Base-by-base conservation (phyloP, 441 rosid species). In the Syzygium malaccense region DNA sequence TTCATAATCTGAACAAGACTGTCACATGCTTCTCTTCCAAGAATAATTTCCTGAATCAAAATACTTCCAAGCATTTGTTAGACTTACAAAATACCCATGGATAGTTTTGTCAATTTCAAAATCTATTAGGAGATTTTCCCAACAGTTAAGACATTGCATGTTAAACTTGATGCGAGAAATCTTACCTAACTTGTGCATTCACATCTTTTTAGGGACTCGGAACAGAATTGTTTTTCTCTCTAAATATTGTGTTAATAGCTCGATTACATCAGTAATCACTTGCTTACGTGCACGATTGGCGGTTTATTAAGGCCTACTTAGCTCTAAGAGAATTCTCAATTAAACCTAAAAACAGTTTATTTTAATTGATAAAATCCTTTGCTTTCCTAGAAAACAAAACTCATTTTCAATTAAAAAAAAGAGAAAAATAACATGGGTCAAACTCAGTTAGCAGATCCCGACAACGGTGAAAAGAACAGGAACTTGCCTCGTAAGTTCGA, bases 81-180 rank as follows among this genome's bases (percentile, higher is more conserved):
- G 41, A 37, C 41, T 37, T 37, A 37, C 41, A 37, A 37, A 37
- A 37, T 37, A 37, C 41, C 5, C 37, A 37, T 37, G 37, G 37
- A 37, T 37, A 37, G 37, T 37, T 37, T 37, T 37, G 37, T 37
- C 37, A 37, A 37, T 4, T 37, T 37, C 37, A 37, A 37, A 37
- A 37, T 37, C 4, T 37, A 37, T 37, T 37, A 37, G 37, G 37
- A 37, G 37, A 4, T 37, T 37, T 37, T 37, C 37, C 37, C 37
- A 37, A 37, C 37, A 37, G 75, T 14, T 0, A 0, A 10, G 37
- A 30, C 37, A 64, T 15, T 0, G 5, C 37, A 15, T 30, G 11
- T 30, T 64, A 30, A 33, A 64, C 5, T 60, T 64, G 37, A 64
- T 64, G 75, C 8, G 37, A 64, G 7, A 30, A 15, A 18, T 64